Percentiles rank a stretch among this genome's conserved stretches.
phyloP scores from a whole-genome alignment of 2,329 filamentous ascomycete species.

The Tolypocladium capitatum region DNA sequence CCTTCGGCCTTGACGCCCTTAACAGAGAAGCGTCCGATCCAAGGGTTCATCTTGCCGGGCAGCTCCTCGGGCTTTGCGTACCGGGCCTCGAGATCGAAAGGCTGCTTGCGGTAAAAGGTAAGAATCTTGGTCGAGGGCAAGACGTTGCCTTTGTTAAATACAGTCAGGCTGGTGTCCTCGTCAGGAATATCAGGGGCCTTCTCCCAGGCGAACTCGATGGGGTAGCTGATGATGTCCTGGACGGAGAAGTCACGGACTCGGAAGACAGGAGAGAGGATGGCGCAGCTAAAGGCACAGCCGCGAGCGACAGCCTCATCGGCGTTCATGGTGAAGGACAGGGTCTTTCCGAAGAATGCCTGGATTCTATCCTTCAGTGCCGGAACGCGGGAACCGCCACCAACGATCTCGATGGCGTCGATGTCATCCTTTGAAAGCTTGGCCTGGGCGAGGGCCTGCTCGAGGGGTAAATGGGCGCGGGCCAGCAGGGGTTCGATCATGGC shows the following conservation, averaged over 20 bases:
- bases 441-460: slow-evolving; percentile 89
- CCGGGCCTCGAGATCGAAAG: slow-evolving; percentile 89
- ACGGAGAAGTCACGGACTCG: slow-evolving; percentile 96
- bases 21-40: slow-evolving; percentile 95
- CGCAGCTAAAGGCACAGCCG: slow-evolving; percentile 93
- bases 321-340: slow-evolving; percentile 90
- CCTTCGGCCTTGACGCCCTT: slow-evolving; percentile 91
- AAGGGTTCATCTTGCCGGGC: slow-evolving; percentile 81
- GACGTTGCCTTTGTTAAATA: slow-evolving; percentile 94
- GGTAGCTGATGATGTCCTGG: slow-evolving; percentile 95
- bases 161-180: slow-evolving; percentile 91
- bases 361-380: slow-evolving; percentile 85
- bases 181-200: slow-evolving; percentile 97
- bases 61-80: slow-evolving; percentile 80
- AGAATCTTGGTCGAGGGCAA: slow-evolving; percentile 98
- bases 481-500: slow-evolving; percentile 77
- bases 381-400: slow-evolving; percentile 89
- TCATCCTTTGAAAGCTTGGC: slow-evolving; percentile 84
- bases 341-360: slow-evolving; percentile 82
- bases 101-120: slow-evolving; percentile 97
- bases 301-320: slow-evolving; percentile 94
- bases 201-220: slow-evolving; percentile 98
- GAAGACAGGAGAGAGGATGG: slow-evolving; percentile 94
- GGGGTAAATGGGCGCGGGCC: slow-evolving; percentile 53
- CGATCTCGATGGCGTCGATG: slow-evolving; percentile 85